phyloP scores from a whole-genome alignment of 2,329 filamentous ascomycete species.

The Colletotrichum godetiae region DNA sequence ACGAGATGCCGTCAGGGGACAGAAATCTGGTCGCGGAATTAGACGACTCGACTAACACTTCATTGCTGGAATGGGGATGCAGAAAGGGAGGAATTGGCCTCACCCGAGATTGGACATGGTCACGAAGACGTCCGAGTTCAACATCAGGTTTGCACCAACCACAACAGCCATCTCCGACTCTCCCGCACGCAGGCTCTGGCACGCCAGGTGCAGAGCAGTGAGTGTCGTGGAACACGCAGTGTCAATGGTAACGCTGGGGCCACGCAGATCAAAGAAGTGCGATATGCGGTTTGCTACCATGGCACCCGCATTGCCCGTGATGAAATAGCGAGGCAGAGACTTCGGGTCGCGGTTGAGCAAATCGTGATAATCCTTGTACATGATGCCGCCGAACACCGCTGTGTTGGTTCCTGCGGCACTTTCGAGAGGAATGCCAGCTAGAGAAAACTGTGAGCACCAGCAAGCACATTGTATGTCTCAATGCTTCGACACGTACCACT shows the following conservation, averaged over 20 bases:
- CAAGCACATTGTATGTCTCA: neutral
- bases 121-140: constrained; percentile 38
- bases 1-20: constrained; percentile 30
- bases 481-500: neutral
- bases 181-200: constrained; percentile 34
- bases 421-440: constrained; percentile 33
- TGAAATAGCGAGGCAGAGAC: constrained; percentile 49
- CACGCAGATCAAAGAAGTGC: constrained; percentile 40
- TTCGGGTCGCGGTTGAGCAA: constrained; percentile 41
- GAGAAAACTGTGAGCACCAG: neutral
- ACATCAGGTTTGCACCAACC: constrained; percentile 36
- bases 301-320: constrained; percentile 57
- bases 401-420: constrained; percentile 43
- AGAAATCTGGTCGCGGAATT: neutral
- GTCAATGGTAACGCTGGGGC: constrained; percentile 41
- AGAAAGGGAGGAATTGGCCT: constrained; percentile 23
- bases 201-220: constrained; percentile 39
- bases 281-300: constrained; percentile 36
- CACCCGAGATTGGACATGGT: constrained; percentile 36
- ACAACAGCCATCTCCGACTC: constrained; percentile 40
- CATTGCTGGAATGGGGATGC: constrained; percentile 40
- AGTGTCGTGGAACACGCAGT: constrained; percentile 42
- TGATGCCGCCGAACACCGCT: constrained; percentile 50
- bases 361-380: constrained; percentile 48
- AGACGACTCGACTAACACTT: constrained; percentile 6